Percentiles rank a stretch among this genome's conserved stretches.
Conservation (phyloP, 1,284 basidiomycete genomes). For the Cutaneotrichosporon sp. region DNA sequence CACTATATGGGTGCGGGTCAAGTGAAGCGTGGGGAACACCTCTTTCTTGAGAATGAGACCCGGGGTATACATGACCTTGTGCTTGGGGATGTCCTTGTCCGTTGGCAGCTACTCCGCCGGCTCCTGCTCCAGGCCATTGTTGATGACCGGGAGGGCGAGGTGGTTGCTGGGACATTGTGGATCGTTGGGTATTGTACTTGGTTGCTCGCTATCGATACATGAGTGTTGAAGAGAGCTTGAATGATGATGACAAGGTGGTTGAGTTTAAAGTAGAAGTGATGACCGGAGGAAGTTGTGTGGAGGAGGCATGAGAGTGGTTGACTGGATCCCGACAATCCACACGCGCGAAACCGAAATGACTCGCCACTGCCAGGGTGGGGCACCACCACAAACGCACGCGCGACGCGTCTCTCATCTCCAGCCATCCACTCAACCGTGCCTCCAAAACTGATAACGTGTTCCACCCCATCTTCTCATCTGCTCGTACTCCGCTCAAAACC, state of each 20-base stretch:
- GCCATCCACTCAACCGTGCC: not conserved
- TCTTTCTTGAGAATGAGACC: too few species aligned
- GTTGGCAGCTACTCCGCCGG: too few species aligned
- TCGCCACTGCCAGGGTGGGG: not conserved
- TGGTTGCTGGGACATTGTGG: conserved; percentile 1
- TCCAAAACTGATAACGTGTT: too few species aligned
- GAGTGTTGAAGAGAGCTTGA: not conserved
- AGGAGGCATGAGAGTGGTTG: not conserved
- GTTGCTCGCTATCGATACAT: too few species aligned
- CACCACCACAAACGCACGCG: too few species aligned
- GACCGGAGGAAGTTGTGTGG: not conserved
- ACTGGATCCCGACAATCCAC: not conserved
- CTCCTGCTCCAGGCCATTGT: not conserved
- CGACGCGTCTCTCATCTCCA: too few species aligned
- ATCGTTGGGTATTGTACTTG: too few species aligned
- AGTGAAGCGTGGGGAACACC: too few species aligned
- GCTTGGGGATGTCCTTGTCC: not conserved
- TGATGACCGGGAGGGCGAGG: not conserved
- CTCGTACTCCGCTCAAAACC: not conserved
- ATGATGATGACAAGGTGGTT: not conserved
- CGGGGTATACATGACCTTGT: too few species aligned
- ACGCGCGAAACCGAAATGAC: not conserved
- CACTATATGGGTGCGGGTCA: too few species aligned
- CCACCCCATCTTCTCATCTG: too few species aligned
- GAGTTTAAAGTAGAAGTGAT: not conserved